phyloP scores from a whole-genome alignment of 768 basidiomycete species.

The Leccinellum albellum region DNA sequence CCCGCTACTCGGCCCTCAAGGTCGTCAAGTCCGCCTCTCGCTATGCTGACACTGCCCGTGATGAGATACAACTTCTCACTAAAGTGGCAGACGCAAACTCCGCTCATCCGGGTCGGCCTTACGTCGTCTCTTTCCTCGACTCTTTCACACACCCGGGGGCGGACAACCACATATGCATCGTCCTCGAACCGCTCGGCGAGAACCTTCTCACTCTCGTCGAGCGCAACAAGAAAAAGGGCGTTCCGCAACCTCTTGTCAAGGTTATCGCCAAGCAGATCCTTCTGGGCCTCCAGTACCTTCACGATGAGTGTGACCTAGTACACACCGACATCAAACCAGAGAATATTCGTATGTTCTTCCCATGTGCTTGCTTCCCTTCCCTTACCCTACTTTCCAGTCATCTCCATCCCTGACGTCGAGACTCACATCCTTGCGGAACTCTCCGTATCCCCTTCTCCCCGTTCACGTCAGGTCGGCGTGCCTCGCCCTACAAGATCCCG shows the following conservation, averaged over 20 bases:
- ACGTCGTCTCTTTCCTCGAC: slow-evolving; percentile 88
- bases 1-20: slow-evolving; percentile 85
- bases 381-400: slow-evolving; percentile 45
- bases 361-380: slow-evolving; percentile 43
- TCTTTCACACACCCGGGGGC: slow-evolving; percentile 77
- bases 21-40: slow-evolving; percentile 92
- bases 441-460: slow-evolving; percentile 62
- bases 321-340: slow-evolving; percentile 96
- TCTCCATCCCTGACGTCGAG: slow-evolving; percentile 79
- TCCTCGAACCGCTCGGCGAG: slow-evolving; percentile 84
- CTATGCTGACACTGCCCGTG: slow-evolving; percentile 94
- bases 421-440: slow-evolving; percentile 68
- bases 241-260: slow-evolving; percentile 79
- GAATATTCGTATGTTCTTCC: slow-evolving; percentile 75
- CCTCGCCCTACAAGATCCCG: slow-evolving; percentile 66
- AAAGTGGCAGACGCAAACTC: slow-evolving; percentile 69
- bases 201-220: slow-evolving; percentile 72
- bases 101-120: slow-evolving; percentile 71
- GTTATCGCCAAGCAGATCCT: slow-evolving; percentile 83
- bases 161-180: slow-evolving; percentile 85
- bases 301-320: slow-evolving; percentile 88
- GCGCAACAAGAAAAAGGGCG: slow-evolving; percentile 78
- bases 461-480: slow-evolving; percentile 77
- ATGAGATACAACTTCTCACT: slow-evolving; percentile 90
- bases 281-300: slow-evolving; percentile 86